phyloP scores from a whole-genome alignment of 2,329 filamentous ascomycete genomes.

The Thermochaetoides dissita region DNA sequence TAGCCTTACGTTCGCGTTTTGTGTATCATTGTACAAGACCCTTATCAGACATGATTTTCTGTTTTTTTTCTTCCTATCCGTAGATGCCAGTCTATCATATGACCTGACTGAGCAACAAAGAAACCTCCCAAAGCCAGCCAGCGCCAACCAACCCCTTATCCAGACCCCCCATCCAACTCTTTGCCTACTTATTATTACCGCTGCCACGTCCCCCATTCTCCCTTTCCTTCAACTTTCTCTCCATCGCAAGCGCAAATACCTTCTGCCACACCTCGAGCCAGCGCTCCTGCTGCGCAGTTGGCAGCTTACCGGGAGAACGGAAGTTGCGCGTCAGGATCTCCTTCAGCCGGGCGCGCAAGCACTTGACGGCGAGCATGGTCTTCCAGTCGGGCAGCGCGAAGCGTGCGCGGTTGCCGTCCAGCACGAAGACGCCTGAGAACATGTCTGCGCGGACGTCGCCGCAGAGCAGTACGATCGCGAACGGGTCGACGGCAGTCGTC shows the following conservation, averaged over 20 bases:
- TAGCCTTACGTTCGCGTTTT: no score
- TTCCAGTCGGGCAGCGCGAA: slow-evolving; percentile 84
- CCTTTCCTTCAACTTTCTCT: slow-evolving; percentile 11
- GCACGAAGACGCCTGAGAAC: slow-evolving; percentile 71
- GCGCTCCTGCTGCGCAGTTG: slow-evolving; percentile 52
- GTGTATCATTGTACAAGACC: no score
- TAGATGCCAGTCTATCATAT: no score
- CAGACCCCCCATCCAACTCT: background rate
- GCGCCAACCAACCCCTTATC: background rate
- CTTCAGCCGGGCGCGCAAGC: slow-evolving; percentile 55
- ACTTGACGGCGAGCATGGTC: slow-evolving; percentile 77
- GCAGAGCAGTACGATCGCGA: slow-evolving; percentile 71
- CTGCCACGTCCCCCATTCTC: background rate
- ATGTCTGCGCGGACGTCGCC: slow-evolving; percentile 84
- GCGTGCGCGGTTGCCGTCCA: slow-evolving; percentile 76
- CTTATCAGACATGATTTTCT: no score
- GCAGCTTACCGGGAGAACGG: slow-evolving; percentile 48
- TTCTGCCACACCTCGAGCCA: slow-evolving; percentile 65
- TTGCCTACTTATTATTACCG: no score
- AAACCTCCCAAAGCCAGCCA: no score
- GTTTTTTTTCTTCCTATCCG: no score
- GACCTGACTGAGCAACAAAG: no score
- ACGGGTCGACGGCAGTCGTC: slow-evolving; percentile 65
- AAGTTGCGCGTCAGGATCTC: slow-evolving; percentile 63
- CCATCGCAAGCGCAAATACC: slow-evolving; percentile 35